phyloP scores from a whole-genome alignment of 805 yeast genomes.

The Saccharomycopsis sp. region DNA sequence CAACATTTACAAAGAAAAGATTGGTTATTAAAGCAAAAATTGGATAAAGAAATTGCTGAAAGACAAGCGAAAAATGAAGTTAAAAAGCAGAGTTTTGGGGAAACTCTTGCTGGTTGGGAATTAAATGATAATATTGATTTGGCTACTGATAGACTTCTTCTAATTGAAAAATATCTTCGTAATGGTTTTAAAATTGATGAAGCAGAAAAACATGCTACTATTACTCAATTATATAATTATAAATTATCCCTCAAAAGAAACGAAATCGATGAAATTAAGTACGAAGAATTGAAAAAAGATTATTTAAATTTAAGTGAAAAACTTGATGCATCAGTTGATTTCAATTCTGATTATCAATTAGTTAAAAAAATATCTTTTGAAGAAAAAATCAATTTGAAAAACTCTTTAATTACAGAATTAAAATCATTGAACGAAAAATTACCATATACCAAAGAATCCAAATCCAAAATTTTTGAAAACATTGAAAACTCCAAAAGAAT shows the following conservation, averaged over 20 bases:
- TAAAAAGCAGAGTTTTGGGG: conserved; percentile 24
- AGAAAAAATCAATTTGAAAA: conserved; percentile 22
- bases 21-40: conserved; percentile 41
- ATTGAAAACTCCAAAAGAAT: conserved; percentile 22
- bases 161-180: conserved; percentile 41
- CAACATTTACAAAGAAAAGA: conserved; percentile 60
- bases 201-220: conserved; percentile 50
- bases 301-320: conserved; percentile 30
- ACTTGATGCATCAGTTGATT: conserved; percentile 32
- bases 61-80: conserved; percentile 32
- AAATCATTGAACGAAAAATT: conserved; percentile 31
- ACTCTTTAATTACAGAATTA: conserved; percentile 24
- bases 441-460: conserved; percentile 27
- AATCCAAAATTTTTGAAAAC: conserved; percentile 27
- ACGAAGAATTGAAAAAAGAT: conserved; percentile 19
- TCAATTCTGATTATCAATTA: conserved; percentile 31
- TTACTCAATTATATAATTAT: conserved; percentile 35
- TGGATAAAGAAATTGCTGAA: conserved; percentile 30
- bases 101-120: conserved; percentile 5
- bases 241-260: conserved; percentile 31
- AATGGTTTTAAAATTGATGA: conserved; percentile 50
- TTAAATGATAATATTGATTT: conserved; percentile 20
- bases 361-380: conserved; percentile 28
- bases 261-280: conserved; percentile 27
- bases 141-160: conserved; percentile 34